Conservation (phyloP, 2,329 filamentous ascomycete genomes). For the Aspergillus sp. region DNA sequence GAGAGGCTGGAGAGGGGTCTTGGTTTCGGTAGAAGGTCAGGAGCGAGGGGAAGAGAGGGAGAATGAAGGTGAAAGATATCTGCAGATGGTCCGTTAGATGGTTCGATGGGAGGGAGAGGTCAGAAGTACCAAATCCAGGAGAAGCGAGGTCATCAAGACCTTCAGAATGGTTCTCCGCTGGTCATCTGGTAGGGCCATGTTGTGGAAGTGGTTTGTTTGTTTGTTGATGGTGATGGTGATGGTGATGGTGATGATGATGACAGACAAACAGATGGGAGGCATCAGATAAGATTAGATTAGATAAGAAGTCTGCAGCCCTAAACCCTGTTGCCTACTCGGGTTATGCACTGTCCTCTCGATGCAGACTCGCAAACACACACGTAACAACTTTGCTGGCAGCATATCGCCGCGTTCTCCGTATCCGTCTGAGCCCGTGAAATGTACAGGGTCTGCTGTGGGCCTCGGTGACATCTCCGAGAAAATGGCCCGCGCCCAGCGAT, state of each 20-base stretch:
- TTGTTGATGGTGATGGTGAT: background rate
- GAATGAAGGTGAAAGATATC: constrained; percentile 98
- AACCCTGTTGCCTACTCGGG: constrained; percentile 5
- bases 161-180: constrained; percentile 71
- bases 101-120: background rate
- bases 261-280: no score
- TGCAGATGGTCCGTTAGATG: constrained; percentile 30
- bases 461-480: no score
- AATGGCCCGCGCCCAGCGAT: no score
- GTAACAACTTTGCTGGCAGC: no score
- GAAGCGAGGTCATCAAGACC: constrained; percentile 79
- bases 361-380: constrained; percentile 8
- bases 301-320: constrained; percentile 5
- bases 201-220: constrained; percentile 2
- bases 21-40: constrained; percentile 91
- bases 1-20: constrained; percentile 54
- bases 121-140: constrained; percentile 70
- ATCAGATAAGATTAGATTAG: background rate
- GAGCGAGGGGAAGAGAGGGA: constrained; percentile 88
- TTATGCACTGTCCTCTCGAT: constrained; percentile 1
- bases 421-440: no score
- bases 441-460: no score
- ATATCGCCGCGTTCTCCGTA: no score
- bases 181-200: constrained; percentile 31
- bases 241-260: background rate